Base-by-base conservation (phyloP, 1,284 basidiomycete genomes). In the Kwoniella shivajii region DNA sequence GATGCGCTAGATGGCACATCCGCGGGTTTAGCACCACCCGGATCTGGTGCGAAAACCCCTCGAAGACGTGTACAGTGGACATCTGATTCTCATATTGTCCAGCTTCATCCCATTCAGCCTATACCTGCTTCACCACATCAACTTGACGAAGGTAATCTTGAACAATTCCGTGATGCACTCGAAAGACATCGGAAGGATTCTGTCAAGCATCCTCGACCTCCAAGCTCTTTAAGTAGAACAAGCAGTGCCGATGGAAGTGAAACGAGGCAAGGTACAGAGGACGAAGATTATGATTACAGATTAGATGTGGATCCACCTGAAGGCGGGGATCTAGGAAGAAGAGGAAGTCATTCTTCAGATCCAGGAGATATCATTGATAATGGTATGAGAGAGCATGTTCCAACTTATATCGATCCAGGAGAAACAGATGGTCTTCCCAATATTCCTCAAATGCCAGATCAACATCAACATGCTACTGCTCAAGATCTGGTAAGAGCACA, bases 381-480 rank as follows among this genome's bases (percentile, higher is more conserved):
- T 7, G 67, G 64, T n/a, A 65, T 71, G 41, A 63, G 66, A 24
- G 64, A 67, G 9, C 66, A 68, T 39, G 60, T 72, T 2, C 43
- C 57, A 20, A 74, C 75, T 20, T 79, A 72, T 51, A 76, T 80
- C 46, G 76, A 74, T 29, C 74, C 76, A 1, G 75, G 75, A 26
- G 80, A 81, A 64, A 75, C 71, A 37, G 79, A 79, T 53, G 80
- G 80, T 2, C 56, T 81, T 43, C 80, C 80, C 0, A 71, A 67
- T 14, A 54, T 75, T 4, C 66, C 69, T 7, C 57, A 65, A 5
- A 58, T 59, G 54, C 59, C 27, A 54, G 59, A 58, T 0, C 60
- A 66, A 20, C 48, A 60, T 6, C 64, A 66, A 39, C 43, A 58
- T 7, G 63, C 68, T 11, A 64, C 66, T 3, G 79, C 79, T 0